Base-by-base conservation (phyloP, 2,329 filamentous ascomycete genomes). In the Stachybotrys chartarum region DNA sequence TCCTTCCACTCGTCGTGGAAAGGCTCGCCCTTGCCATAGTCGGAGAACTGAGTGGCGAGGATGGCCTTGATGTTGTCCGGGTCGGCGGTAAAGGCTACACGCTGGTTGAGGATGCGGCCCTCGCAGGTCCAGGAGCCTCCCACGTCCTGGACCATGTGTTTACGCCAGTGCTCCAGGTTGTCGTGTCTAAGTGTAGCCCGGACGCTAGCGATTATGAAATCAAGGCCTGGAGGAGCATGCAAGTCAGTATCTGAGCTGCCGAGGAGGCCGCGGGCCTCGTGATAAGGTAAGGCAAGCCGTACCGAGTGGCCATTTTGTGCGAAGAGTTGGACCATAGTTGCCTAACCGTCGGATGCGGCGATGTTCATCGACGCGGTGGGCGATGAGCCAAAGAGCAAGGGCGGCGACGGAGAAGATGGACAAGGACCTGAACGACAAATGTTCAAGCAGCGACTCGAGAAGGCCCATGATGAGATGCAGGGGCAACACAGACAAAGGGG, bases 1-100 rank as follows among this genome's bases (percentile, higher is more conserved):
- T 85, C 82, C 56, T 82, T 78, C 87, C 88, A 95, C 53, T 91
- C 86, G 8, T 71, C 62, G 63, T 92, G 86, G 72, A 96, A 96
- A 24, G 77, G 71, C 58, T 84, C 72, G 7, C 91, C 91, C 68
- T 96, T 91, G 63, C 91, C 92, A 66, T 86, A 97, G 66, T 96
- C 89, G 46, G 61, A 55, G 66, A 97, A 97, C 66, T 96, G 90
- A 1, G 87, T 88, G 0, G 91, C 89, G n/a, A 97, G 77, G 24
- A 97, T 80, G 6, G 92, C 90, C 70, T 96, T 96, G 75, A 96
- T 88, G 67, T 96, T 96, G 65, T 95, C 90, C 0, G 88, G 88
- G 61, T 96, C 91, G 6, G 82, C 82, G 0, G 92, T 96, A 65
- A 94, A 79, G 57, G 95, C 69, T 24, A 87, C 70, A n/a, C 88